These are phyloP conservation scores for Trametes hirsuta DNA, from an alignment of 1,284 basidiomycete genomes.

Conservation along the genomic window DNA sequence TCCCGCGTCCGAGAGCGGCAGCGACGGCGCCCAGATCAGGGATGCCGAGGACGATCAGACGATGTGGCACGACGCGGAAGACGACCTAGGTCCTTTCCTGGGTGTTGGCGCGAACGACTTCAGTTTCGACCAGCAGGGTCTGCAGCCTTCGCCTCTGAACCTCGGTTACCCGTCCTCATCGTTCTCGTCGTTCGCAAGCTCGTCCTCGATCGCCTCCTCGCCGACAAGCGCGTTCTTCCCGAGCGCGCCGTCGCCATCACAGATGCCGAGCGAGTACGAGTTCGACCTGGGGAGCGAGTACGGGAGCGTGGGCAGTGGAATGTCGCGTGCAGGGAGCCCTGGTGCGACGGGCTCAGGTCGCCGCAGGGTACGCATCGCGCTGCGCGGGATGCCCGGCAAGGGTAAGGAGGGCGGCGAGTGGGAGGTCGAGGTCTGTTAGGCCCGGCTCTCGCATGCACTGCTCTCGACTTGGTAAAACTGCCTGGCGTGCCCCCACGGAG, in stretches of 20 bases:
- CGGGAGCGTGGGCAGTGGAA: conserved; percentile 25
- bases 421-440: conserved; percentile 69
- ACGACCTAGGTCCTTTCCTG: conserved; percentile 55
- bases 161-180: conserved; percentile 42
- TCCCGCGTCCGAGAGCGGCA: conserved; percentile 21
- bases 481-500: conserved; percentile 13
- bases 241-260: conserved; percentile 32
- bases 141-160: conserved; percentile 34
- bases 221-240: conserved; percentile 21
- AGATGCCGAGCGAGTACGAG: conserved; percentile 26
- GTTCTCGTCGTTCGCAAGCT: conserved; percentile 31
- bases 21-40: conserved; percentile 36
- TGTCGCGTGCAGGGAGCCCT: conserved; percentile 29
- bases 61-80: conserved; percentile 34
- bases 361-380: conserved; percentile 61
- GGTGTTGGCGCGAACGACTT: conserved; percentile 43
- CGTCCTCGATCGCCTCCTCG: conserved; percentile 20
- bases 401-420: conserved; percentile 71
- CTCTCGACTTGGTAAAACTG: conserved; percentile 6
- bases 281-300: conserved; percentile 32
- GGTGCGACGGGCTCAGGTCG: conserved; percentile 24
- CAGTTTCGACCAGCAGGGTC: conserved; percentile 18
- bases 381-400: conserved; percentile 61
- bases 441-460: conserved; percentile 10
- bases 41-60: conserved; percentile 36